These are phyloP conservation scores for Hypoxylon lenormandii DNA, from an alignment of 495 filamentous ascomycete genomes.

Conservation along the genomic window DNA sequence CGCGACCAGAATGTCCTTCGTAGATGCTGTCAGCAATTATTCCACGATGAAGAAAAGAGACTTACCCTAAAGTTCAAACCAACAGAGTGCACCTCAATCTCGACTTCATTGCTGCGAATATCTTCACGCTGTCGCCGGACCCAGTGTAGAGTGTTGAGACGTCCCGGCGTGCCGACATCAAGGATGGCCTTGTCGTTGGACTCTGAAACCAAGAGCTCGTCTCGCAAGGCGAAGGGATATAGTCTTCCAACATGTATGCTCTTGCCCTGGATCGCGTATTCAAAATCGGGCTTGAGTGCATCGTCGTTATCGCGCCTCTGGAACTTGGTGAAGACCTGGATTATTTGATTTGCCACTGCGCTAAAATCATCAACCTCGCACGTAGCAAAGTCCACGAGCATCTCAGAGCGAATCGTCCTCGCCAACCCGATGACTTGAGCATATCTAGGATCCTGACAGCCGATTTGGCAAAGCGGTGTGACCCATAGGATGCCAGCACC, in stretches of 20 bases:
- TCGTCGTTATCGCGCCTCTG: constrained; percentile 24
- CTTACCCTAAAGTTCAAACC: constrained; percentile 60
- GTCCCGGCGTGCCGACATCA: constrained; percentile 30
- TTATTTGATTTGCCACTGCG: background rate
- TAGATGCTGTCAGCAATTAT: constrained; percentile 14
- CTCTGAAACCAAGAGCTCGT: constrained; percentile 31
- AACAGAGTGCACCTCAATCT: constrained; percentile 56
- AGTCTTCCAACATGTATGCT: constrained; percentile 46
- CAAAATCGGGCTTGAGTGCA: constrained; percentile 48
- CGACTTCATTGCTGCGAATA: constrained; percentile 46
- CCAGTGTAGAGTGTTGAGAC: constrained; percentile 37
- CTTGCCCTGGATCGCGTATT: constrained; percentile 52
- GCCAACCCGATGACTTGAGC: constrained; percentile 55
- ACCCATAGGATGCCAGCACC: constrained; percentile 56
- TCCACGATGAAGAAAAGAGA: background rate
- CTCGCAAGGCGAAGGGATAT: constrained; percentile 44
- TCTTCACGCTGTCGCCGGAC: constrained; percentile 17
- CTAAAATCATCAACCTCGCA: constrained; percentile 56
- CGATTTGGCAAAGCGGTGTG: constrained; percentile 52
- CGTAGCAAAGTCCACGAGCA: constrained; percentile 53
- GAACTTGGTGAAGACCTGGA: constrained; percentile 43
- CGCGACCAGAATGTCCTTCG: constrained; percentile 57
- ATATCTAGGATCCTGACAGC: constrained; percentile 56
- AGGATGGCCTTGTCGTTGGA: constrained; percentile 21
- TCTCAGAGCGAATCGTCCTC: constrained; percentile 58